Evolutionary conservation across 495 filamentous ascomycete genomes (phyloP).

Genomic region (Chlorociboria aeruginascens): DNA sequence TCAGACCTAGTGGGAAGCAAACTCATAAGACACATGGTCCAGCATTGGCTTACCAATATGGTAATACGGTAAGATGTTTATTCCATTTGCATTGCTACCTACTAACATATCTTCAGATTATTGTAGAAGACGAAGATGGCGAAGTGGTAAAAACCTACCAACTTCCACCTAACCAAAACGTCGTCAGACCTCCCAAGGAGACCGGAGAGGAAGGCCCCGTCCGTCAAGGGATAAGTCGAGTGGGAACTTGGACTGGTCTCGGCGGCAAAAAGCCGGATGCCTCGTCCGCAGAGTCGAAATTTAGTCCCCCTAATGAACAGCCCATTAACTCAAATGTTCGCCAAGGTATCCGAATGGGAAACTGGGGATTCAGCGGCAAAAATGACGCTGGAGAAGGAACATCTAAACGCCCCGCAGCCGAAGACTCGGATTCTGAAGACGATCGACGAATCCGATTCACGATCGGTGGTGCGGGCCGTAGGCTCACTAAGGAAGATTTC

Average conservation of each 20-base stretch:
- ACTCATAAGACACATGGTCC: slow-evolving; percentile 25
- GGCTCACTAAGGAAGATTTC: slow-evolving; percentile 88
- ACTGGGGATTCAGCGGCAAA: slow-evolving; percentile 36
- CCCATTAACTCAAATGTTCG: slow-evolving; percentile 2
- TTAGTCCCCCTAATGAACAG: neutral
- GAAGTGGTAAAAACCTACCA: slow-evolving; percentile 97
- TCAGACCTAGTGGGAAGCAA: neutral
- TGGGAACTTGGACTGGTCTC: slow-evolving; percentile 14
- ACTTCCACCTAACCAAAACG: slow-evolving; percentile 39
- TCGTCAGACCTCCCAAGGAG: neutral
- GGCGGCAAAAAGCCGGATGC: slow-evolving; percentile 16
- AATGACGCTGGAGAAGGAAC: slow-evolving; percentile 24
- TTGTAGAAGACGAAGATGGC: slow-evolving; percentile 94
- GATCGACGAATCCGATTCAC: slow-evolving; percentile 83
- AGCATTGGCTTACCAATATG: slow-evolving; percentile 89
- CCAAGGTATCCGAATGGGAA: slow-evolving; percentile 23
- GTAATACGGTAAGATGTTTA: slow-evolving; percentile 51
- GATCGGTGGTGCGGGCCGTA: slow-evolving; percentile 54
- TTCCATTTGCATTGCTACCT: neutral
- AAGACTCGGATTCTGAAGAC: slow-evolving; percentile 45
- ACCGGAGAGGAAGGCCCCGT: slow-evolving; percentile 1
- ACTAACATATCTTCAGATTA: slow-evolving; percentile 44
- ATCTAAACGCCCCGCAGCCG: slow-evolving; percentile 22
- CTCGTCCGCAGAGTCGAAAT: neutral
- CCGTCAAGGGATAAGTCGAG: slow-evolving; percentile 3